phyloP scores from a whole-genome alignment of 176 grass and related monocot genomes.

The Bothriochloa decipiens region DNA sequence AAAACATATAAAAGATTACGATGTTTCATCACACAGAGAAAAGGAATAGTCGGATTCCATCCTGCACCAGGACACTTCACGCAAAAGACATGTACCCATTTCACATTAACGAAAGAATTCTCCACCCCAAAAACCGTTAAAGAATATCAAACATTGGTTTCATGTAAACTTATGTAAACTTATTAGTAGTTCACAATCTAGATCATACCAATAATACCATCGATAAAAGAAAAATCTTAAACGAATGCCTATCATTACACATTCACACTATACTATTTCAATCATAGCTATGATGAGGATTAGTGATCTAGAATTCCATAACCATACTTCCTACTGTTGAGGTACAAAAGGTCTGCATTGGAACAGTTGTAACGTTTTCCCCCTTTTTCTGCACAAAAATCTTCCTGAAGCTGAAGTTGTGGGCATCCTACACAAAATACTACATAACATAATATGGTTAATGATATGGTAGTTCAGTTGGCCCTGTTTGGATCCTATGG shows the following conservation, averaged over 20 bases:
- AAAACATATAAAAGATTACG: neutral
- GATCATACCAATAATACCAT: neutral
- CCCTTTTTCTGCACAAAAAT: neutral
- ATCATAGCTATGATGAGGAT: neutral
- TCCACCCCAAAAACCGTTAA: neutral
- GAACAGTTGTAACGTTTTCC: neutral
- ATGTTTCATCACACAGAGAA: neutral
- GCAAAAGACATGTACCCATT: slow-evolving; percentile 1
- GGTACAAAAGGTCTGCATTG: neutral
- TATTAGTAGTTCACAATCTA: neutral
- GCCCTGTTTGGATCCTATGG: too few relatives aligned
- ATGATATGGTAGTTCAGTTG: too few relatives aligned
- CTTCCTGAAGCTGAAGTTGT: neutral
- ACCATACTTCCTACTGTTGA: neutral
- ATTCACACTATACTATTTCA: neutral
- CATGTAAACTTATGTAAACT: neutral
- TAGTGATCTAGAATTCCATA: neutral
- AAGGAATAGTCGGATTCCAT: neutral
- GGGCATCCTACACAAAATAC: neutral
- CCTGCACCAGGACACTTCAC: neutral
- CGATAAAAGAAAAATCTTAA: neutral
- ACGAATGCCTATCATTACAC: neutral
- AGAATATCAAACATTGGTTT: neutral
- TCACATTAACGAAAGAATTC: neutral
- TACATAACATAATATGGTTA: too few relatives aligned